A percentile compares a stretch with the other conserved stretches of the same genome.
phyloP scores from a whole-genome alignment of 257 asterid genomes.

The Echium plantagineum region DNA sequence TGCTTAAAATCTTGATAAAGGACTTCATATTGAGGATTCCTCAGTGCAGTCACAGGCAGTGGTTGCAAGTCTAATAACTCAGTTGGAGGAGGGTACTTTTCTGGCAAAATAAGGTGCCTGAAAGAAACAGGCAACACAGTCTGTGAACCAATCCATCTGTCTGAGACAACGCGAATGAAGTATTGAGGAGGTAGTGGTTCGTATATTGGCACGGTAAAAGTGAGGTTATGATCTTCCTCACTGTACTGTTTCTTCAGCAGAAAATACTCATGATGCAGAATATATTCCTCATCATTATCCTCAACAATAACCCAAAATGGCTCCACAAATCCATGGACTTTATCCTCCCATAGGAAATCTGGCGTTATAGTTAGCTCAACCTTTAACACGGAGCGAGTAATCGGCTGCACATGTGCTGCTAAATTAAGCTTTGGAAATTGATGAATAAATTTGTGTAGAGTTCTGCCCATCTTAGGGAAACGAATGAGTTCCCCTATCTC shows the following conservation, averaged over 20 bases:
- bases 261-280: conserved; percentile 34
- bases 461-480: conserved; percentile 27
- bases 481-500: conserved; percentile 32
- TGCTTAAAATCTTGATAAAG: conserved; percentile 28
- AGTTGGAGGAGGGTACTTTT: conserved; percentile 34
- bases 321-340: conserved; percentile 36
- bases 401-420: conserved; percentile 33
- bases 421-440: conserved; percentile 35
- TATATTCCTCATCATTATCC: conserved; percentile 30
- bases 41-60: conserved; percentile 31
- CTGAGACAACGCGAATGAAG: conserved; percentile 30
- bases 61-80: conserved; percentile 38
- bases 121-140: conserved; percentile 32
- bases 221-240: conserved; percentile 32
- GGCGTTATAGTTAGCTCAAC: conserved; percentile 35
- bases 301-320: conserved; percentile 38
- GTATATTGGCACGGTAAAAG: conserved; percentile 29
- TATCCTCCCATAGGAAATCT: conserved; percentile 36
- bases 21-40: conserved; percentile 28
- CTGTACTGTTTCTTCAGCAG: conserved; percentile 31
- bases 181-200: conserved; percentile 37
- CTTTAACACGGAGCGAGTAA: conserved; percentile 32
- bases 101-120: conserved; percentile 33
- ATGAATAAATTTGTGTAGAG: conserved; percentile 26
- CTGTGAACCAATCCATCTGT: conserved; percentile 31